A percentile compares a stretch with the other conserved stretches of the same genome.
These are phyloP conservation scores for Pisolithus tinctorius DNA, from an alignment of 768 basidiomycete species.

Conservation along the genomic window DNA sequence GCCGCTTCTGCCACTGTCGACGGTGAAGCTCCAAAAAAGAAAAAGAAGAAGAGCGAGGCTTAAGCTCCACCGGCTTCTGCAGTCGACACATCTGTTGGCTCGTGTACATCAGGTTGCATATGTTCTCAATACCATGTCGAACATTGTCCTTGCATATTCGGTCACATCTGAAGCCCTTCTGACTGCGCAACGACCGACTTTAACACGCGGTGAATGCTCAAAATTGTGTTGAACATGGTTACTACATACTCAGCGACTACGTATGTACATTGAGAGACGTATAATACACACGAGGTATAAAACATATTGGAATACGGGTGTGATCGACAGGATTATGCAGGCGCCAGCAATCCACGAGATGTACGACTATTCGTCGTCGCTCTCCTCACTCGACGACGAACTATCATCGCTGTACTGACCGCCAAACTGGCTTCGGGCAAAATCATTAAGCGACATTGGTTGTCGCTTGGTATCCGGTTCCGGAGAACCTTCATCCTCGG, in stretches of 20 bases:
- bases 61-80: slow-evolving; percentile 15
- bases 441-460: slow-evolving; percentile 46
- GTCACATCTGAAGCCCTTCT: too few relatives aligned
- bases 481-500: slow-evolving; percentile 43
- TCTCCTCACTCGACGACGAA: slow-evolving; percentile 48
- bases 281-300: background rate
- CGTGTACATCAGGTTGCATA: slow-evolving; percentile 2
- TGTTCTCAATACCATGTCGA: background rate
- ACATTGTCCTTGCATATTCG: background rate
- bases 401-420: slow-evolving; percentile 41
- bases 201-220: too few relatives aligned
- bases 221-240: too few relatives aligned
- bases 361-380: slow-evolving; percentile 36
- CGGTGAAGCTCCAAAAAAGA: slow-evolving; percentile 40
- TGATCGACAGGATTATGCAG: too few relatives aligned
- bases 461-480: slow-evolving; percentile 26
- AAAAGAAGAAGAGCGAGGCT: slow-evolving; percentile 30
- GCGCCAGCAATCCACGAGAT: background rate
- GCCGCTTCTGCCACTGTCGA: slow-evolving; percentile 31
- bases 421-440: slow-evolving; percentile 37
- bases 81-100: background rate
- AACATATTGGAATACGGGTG: too few relatives aligned
- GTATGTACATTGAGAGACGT: background rate
- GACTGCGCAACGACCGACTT: too few relatives aligned
- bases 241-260: background rate